Evolutionary conservation across 345 rosid genomes (phyloP).

Genomic region (Hypericum androsaemum): DNA sequence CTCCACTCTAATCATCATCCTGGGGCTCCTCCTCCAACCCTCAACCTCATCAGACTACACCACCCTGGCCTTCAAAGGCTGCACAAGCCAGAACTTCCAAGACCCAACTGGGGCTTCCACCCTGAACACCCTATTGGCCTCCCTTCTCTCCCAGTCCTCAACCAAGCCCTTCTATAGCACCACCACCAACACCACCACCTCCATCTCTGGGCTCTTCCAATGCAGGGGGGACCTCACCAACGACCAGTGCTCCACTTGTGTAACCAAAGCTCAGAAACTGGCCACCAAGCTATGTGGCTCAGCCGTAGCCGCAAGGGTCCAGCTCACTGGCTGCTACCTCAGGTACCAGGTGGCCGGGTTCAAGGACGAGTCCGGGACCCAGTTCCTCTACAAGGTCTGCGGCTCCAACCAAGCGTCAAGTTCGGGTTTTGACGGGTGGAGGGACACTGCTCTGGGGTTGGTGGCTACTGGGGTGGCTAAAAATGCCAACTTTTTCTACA

Average conservation of each 20-base stretch:
- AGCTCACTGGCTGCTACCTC: constrained; percentile 57
- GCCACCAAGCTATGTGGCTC: constrained; percentile 49
- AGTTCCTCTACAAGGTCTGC: constrained; percentile 47
- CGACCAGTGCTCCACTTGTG: constrained; percentile 46
- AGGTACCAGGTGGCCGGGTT: constrained; percentile 46
- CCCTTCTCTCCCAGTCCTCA: constrained; percentile 56
- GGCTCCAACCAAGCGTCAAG: constrained; percentile 34
- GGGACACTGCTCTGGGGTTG: constrained; percentile 40
- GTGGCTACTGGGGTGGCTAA: constrained; percentile 40
- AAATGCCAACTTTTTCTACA: constrained; percentile 29
- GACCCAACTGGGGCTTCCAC: constrained; percentile 58
- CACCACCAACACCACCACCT: too few species aligned
- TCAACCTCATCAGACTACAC: constrained; percentile 29
- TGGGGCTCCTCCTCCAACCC: neutral
- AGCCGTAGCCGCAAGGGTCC: constrained; percentile 55
- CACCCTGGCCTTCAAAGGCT: constrained; percentile 60
- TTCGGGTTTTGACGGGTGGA: constrained; percentile 28
- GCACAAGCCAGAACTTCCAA: constrained; percentile 50
- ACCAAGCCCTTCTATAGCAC: constrained; percentile 28
- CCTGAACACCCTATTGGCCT: constrained; percentile 40
- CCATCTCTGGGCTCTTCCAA: constrained; percentile 59
- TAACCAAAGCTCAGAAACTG: constrained; percentile 37
- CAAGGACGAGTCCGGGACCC: constrained; percentile 33
- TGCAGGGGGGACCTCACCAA: constrained; percentile 82
- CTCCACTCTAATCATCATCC: too few species aligned